Evolutionary conservation across 2,329 filamentous ascomycete genomes (phyloP).

Genomic region (Emericellopsis atlantica): DNA sequence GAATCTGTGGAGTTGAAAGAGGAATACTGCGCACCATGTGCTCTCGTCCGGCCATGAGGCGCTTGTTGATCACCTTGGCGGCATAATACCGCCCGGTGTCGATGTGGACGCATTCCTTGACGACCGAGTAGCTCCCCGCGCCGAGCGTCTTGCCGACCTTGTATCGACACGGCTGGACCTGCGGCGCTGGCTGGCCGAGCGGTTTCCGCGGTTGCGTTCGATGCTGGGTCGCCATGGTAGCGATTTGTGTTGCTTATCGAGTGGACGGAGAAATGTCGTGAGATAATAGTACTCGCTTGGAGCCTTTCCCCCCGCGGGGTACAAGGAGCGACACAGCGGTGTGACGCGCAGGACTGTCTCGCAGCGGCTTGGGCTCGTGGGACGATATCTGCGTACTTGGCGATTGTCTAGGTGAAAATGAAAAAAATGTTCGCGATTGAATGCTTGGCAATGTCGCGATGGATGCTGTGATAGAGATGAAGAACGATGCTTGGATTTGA

Average conservation of each 20-base stretch:
- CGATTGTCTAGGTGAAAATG: too few species aligned
- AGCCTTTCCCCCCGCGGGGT: too few species aligned
- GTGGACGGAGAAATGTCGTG: too few species aligned
- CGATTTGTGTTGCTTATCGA: too few species aligned
- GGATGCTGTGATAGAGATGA: neutral
- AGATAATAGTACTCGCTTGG: too few species aligned
- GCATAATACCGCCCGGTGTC: conserved; percentile 97
- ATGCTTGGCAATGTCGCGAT: neutral
- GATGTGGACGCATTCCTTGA: conserved; percentile 98
- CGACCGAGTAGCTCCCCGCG: conserved; percentile 93
- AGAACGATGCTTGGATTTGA: too few species aligned
- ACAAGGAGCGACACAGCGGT: too few species aligned
- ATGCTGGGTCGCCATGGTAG: conserved; percentile 4
- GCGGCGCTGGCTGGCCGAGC: conserved; percentile 23
- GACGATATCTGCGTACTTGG: too few species aligned
- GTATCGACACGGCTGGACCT: conserved; percentile 91
- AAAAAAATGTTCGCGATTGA: neutral
- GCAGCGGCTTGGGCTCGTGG: too few species aligned
- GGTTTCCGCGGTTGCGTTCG: conserved; percentile 10
- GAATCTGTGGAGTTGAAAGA: too few species aligned
- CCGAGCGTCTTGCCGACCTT: conserved; percentile 98
- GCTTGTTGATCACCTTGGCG: conserved; percentile 98
- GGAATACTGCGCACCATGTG: conserved; percentile 63
- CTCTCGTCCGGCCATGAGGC: conserved; percentile 91
- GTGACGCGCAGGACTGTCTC: too few species aligned